Conservation (phyloP, 257 asterid species). For the Penstemon eatonii region DNA sequence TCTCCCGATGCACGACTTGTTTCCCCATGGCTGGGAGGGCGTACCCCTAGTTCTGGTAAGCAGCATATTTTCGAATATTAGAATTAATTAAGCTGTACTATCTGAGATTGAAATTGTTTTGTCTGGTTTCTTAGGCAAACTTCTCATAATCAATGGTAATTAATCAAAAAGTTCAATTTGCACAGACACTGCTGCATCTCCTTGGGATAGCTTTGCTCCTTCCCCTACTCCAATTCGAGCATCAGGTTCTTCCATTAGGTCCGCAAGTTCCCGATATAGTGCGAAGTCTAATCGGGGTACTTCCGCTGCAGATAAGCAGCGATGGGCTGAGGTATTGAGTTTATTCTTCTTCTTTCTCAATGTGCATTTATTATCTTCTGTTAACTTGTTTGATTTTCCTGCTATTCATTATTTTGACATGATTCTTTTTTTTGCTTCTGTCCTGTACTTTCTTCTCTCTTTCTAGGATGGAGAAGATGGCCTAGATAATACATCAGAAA, state of each 20-base stretch:
- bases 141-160: background rate
- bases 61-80: background rate
- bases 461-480: slow-evolving; percentile 58
- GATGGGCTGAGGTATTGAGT: slow-evolving; percentile 52
- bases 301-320: slow-evolving; percentile 40
- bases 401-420: slow-evolving; percentile 21
- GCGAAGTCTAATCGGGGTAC: slow-evolving; percentile 43
- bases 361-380: slow-evolving; percentile 8
- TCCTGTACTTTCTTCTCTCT: slow-evolving; percentile 26
- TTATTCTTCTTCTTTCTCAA: background rate
- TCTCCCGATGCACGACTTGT: slow-evolving; percentile 97
- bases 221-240: slow-evolving; percentile 95
- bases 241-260: slow-evolving; percentile 73
- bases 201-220: slow-evolving; percentile 90
- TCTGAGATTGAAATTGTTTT: slow-evolving; percentile 22
- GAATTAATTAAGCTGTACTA: slow-evolving; percentile 11
- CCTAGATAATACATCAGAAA: slow-evolving; percentile 39
- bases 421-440: slow-evolving; percentile 14
- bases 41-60: slow-evolving; percentile 66
- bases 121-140: slow-evolving; percentile 23
- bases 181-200: slow-evolving; percentile 58
- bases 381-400: background rate
- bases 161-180: slow-evolving; percentile 27
- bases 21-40: slow-evolving; percentile 93
- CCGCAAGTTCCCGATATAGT: slow-evolving; percentile 68